Conservation (phyloP, 1,284 basidiomycete species). For the Macrocystidia cucumis region DNA sequence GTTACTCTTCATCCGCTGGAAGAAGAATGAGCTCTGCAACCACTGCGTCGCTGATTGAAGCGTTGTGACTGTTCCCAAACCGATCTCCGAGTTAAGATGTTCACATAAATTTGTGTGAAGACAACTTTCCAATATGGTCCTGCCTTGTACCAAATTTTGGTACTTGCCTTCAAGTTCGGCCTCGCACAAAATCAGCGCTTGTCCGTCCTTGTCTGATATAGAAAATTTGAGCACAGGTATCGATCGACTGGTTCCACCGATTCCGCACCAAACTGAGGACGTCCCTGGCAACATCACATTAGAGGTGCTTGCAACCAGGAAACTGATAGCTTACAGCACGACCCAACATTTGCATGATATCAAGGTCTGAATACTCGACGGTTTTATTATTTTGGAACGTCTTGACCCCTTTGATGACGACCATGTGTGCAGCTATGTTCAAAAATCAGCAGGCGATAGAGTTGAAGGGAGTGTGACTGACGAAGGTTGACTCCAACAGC, state of each 20-base stretch:
- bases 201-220: constrained; percentile 61
- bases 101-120: constrained; percentile 81
- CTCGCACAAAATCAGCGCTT: constrained; percentile 78
- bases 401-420: constrained; percentile 78
- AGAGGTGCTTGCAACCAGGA: not conserved
- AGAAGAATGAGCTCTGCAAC: constrained; percentile 79
- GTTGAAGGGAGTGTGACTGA: constrained; percentile 25
- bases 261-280: constrained; percentile 81
- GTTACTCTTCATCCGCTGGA: constrained; percentile 78
- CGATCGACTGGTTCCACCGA: not conserved
- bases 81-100: constrained; percentile 91
- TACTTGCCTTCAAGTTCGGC: constrained; percentile 68
- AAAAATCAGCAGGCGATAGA: constrained; percentile 6
- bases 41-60: constrained; percentile 68
- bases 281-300: constrained; percentile 43
- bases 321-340: constrained; percentile 50
- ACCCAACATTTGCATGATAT: constrained; percentile 83
- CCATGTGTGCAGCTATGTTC: constrained; percentile 63
- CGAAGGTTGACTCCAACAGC: constrained; percentile 88
- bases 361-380: constrained; percentile 75
- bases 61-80: constrained; percentile 71
- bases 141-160: constrained; percentile 52
- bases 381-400: constrained; percentile 57
- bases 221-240: constrained; percentile 3
- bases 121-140: constrained; percentile 76